Evolutionary conservation across 306 rosid species (phyloP).

Genomic region (Rosa lucieae): DNA sequence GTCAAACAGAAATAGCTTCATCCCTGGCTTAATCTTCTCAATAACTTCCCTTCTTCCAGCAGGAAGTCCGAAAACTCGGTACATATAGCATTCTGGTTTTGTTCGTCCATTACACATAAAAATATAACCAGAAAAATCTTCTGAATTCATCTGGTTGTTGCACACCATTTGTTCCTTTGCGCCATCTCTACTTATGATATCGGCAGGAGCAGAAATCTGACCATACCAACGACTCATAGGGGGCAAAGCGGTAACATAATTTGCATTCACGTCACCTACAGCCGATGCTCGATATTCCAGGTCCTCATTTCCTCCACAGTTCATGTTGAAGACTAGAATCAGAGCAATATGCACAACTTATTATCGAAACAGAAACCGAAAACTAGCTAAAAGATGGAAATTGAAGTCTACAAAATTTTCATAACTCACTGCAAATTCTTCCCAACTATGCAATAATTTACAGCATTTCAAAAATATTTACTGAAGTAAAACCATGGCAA

Average conservation of each 20-base stretch:
- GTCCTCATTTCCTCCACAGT: neutral
- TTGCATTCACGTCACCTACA: neutral
- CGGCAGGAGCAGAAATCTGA: neutral
- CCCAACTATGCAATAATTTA: neutral
- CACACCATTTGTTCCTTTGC: neutral
- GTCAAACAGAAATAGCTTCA: constrained; percentile 18
- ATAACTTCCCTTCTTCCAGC: constrained; percentile 16
- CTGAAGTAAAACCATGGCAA: neutral
- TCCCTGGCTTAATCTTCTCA: constrained; percentile 15
- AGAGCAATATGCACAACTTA: neutral
- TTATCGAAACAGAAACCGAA: neutral
- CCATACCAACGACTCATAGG: neutral
- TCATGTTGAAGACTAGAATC: constrained; percentile 4
- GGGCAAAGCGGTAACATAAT: neutral
- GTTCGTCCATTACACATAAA: constrained; percentile 22
- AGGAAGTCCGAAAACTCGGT: constrained; percentile 21
- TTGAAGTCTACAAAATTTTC: neutral
- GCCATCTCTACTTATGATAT: neutral
- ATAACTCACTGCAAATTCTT: neutral
- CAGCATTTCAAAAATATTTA: neutral
- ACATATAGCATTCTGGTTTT: constrained; percentile 9
- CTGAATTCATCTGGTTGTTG: neutral
- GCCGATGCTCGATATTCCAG: neutral
- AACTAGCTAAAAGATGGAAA: neutral
- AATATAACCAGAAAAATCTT: constrained; percentile 11